Base-by-base conservation (phyloP, 192 early-diverging fungal species). In the Coemansia sp. region DNA sequence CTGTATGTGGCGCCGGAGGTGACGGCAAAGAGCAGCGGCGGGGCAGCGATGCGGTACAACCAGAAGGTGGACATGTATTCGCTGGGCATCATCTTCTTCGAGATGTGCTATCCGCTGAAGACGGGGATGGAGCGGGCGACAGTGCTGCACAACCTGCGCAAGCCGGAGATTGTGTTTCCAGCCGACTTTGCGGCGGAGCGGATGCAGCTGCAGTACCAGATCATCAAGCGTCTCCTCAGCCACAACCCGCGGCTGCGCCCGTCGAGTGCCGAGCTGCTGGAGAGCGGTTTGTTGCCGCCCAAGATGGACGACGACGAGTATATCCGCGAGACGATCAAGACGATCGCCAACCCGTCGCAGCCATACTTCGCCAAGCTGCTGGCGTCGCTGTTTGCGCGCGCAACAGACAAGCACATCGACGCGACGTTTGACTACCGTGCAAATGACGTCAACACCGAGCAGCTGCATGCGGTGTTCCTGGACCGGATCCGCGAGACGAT, bases 11-110 rank as follows among this genome's bases (percentile, higher is more conserved):
- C 93, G 17, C 88, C 85, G 0, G 84, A 75, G 34, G 73, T 79
- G n/a, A 60, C 63, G 14, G 72, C 81, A 0, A 82, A 84, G 31
- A 65, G 77, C 5, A 48, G 57, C 47, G 72, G 80, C 28, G 45
- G 45, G 10, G 45, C 45, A 25, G 74, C 55, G 3, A 53, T 68
- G 19, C 64, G 70, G 30, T 91, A 91, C 47, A 85, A 88, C 63
- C 85, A 88, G 67, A 89, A 88, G 50, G 86, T 87, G 5, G 96
- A 98, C 72, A 92, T 98, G 47, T 98, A 94, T 72, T 93, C 91
- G 7, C 70, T 95, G 6, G 96, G 96, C 13, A 94, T 98, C 50
- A 89, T 98, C 22, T 87, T 98, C 50, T 96, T 94, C 63, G 96
- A 98, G 69, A 82, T 98, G 47, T 87, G 90, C 66, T 88, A 90